These are phyloP conservation scores for Trichoderma koningii DNA, from an alignment of 2,329 filamentous ascomycete species.

Conservation along the genomic window DNA sequence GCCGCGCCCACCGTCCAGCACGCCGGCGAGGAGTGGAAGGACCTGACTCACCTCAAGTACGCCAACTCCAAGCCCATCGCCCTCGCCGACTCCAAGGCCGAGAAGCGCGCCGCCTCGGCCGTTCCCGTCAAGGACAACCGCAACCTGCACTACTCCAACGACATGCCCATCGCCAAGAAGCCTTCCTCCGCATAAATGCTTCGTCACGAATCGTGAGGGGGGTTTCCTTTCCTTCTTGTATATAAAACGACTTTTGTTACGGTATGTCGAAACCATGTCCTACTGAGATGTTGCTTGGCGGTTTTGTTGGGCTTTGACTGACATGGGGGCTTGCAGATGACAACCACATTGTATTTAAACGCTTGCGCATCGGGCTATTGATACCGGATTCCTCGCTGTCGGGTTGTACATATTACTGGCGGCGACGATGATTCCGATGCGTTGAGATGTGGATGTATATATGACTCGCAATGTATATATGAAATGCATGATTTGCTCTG, in stretches of 20 bases:
- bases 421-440: constrained; percentile 11
- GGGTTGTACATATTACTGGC: constrained; percentile 21
- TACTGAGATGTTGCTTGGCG: neutral
- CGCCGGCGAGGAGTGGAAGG: constrained; percentile 2
- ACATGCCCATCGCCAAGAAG: constrained; percentile 11
- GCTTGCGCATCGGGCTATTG: constrained; percentile 6
- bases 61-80: constrained; percentile 23
- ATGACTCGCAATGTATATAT: constrained; percentile 26
- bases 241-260: constrained; percentile 21
- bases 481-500: constrained; percentile 22
- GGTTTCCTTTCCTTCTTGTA: constrained; percentile 21
- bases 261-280: constrained; percentile 2
- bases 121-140: constrained; percentile 19
- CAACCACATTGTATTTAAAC: neutral
- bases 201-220: neutral
- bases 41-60: constrained; percentile 20
- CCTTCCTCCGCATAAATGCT: constrained; percentile 11
- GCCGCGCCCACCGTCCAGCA: constrained; percentile 20
- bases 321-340: neutral
- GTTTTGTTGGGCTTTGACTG: neutral
- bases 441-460: constrained; percentile 25
- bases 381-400: constrained; percentile 9
- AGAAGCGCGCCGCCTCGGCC: neutral
- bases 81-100: neutral
- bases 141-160: constrained; percentile 19